These are phyloP conservation scores for Cladobotryum mycophilum DNA, from an alignment of 2,329 filamentous ascomycete species.

Conservation along the genomic window DNA sequence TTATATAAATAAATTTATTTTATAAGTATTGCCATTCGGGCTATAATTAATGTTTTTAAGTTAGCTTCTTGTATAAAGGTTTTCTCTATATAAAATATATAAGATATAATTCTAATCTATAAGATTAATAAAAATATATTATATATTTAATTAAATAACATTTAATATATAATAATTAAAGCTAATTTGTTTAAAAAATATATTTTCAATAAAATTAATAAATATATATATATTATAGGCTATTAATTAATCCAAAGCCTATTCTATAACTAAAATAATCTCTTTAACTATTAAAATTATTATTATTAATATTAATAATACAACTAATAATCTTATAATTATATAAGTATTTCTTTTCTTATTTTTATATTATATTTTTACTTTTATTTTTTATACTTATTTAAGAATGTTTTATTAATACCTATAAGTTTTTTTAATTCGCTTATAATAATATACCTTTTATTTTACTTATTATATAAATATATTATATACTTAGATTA, in stretches of 20 bases:
- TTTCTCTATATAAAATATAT: no score
- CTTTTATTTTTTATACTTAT: neutral
- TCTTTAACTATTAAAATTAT: neutral
- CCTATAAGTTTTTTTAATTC: neutral
- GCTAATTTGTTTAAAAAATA: neutral
- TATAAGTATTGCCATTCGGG: no score
- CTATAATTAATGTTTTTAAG: no score
- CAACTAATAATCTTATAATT: neutral
- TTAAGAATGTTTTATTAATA: neutral
- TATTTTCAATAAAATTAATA: neutral
- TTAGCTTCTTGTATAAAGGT: no score
- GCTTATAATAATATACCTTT: neutral
- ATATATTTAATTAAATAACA: neutral
- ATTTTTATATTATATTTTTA: neutral
- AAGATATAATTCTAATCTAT: no score
- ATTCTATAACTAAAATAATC: neutral
- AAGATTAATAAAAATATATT: neutral
- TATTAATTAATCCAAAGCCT: neutral
- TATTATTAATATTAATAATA: neutral
- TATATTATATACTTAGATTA: neutral
- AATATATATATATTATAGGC: neutral
- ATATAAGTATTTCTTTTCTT: neutral
- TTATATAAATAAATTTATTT: no score
- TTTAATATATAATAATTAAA: neutral
- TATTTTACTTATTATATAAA: no score